Evolutionary conservation across 768 basidiomycete species (phyloP).

Genomic region (Tylopilus balloui): DNA sequence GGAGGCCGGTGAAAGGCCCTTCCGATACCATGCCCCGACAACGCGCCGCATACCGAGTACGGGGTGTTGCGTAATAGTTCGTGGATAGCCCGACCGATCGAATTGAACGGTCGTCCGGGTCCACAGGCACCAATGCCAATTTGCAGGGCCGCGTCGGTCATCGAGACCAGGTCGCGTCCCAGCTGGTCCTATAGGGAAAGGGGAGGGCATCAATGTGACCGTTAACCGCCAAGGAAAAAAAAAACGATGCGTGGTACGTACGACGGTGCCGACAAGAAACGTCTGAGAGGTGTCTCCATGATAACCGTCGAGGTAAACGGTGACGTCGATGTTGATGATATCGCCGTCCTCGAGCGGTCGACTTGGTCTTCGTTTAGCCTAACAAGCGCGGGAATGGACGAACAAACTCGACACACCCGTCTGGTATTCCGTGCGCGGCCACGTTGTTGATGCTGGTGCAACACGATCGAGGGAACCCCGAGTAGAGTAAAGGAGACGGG

Average conservation of each 20-base stretch:
- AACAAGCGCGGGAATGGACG: background rate
- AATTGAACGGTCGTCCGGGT: conserved; percentile 62
- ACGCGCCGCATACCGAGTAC: conserved; percentile 65
- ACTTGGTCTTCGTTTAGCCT: conserved; percentile 47
- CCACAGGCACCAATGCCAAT: conserved; percentile 72
- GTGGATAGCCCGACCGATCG: conserved; percentile 70
- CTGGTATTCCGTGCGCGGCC: conserved; percentile 85
- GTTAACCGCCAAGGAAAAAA: background rate
- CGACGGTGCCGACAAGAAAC: conserved; percentile 77
- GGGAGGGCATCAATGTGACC: background rate
- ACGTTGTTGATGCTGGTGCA: conserved; percentile 82
- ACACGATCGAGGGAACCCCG: conserved; percentile 46
- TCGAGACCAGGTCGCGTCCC: conserved; percentile 59
- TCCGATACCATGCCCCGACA: conserved; percentile 88
- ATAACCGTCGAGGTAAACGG: conserved; percentile 76
- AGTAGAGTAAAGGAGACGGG: conserved; percentile 79
- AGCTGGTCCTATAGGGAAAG: conserved; percentile 60
- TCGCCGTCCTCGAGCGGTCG: conserved; percentile 79
- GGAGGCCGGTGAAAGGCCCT: conserved; percentile 74
- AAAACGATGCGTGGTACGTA: conserved; percentile 31
- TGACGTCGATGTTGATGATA: conserved; percentile 86
- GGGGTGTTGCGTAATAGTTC: conserved; percentile 34
- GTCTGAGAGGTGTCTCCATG: conserved; percentile 89
- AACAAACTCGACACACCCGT: conserved; percentile 54
- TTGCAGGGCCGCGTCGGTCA: conserved; percentile 61